Evolutionary conservation across 2,329 filamentous ascomycete species (phyloP).

Genomic region (Ophiobolus disseminans): DNA sequence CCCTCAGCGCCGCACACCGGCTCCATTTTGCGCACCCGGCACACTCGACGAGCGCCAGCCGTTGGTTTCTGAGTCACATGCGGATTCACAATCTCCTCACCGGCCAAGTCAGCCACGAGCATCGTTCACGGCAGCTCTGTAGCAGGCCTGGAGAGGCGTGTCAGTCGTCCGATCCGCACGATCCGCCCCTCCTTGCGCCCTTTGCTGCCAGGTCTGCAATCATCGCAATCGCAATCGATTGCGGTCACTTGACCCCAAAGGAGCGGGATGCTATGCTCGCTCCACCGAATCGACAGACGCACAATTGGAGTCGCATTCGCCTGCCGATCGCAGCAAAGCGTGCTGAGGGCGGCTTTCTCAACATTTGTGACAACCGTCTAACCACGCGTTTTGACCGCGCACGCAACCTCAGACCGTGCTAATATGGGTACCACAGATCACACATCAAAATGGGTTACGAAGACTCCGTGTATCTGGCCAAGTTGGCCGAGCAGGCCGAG

Average conservation of each 20-base stretch:
- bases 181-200: slow-evolving; percentile 40
- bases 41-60: slow-evolving; percentile 26
- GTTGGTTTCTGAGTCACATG: slow-evolving; percentile 26
- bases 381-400: slow-evolving; percentile 21
- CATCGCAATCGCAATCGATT: slow-evolving; percentile 29
- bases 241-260: neutral
- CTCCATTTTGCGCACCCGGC: slow-evolving; percentile 38
- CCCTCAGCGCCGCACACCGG: slow-evolving; percentile 29
- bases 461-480: slow-evolving; percentile 99
- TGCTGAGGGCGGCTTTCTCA: slow-evolving; percentile 26
- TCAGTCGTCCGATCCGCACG: slow-evolving; percentile 32
- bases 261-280: neutral
- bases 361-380: slow-evolving; percentile 18
- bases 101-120: slow-evolving; percentile 11
- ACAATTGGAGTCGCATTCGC: neutral
- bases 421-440: slow-evolving; percentile 34
- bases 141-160: neutral
- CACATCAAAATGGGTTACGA: slow-evolving; percentile 90
- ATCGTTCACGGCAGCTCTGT: slow-evolving; percentile 13
- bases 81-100: slow-evolving; percentile 16
- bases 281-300: too few species aligned
- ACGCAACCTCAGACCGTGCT: slow-evolving; percentile 25
- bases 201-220: slow-evolving; percentile 18
- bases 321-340: slow-evolving; percentile 13
- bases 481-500: slow-evolving; percentile 99